phyloP scores from a whole-genome alignment of 495 filamentous ascomycete genomes.

The Tetracladium marchalianum region DNA sequence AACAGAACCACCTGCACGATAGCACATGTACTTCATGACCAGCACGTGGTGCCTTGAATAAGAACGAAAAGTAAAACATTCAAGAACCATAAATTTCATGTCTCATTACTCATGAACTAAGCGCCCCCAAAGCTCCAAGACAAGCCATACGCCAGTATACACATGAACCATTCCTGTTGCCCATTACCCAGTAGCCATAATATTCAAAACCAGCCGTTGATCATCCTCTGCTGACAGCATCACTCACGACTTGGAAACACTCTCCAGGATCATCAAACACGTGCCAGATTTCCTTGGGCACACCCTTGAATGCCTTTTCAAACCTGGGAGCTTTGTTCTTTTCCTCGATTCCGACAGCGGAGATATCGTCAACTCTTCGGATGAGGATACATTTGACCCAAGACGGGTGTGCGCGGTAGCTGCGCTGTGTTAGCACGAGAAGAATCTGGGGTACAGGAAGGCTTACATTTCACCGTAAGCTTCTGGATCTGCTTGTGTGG shows the following conservation, averaged over 20 bases:
- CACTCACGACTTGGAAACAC: constrained; percentile 31
- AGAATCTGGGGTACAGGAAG: background rate
- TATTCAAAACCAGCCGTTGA: too few species aligned
- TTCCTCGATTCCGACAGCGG: constrained; percentile 51
- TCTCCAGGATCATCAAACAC: constrained; percentile 71
- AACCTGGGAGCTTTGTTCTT: constrained; percentile 70
- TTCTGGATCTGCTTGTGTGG: constrained; percentile 86
- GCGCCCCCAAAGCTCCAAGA: too few species aligned
- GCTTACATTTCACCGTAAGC: constrained; percentile 69
- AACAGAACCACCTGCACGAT: too few species aligned
- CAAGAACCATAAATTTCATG: too few species aligned
- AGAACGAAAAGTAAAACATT: too few species aligned
- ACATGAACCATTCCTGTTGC: too few species aligned
- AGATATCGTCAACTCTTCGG: constrained; percentile 69
- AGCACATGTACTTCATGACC: too few species aligned
- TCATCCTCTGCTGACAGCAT: constrained; percentile 17
- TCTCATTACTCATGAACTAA: too few species aligned
- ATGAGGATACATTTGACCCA: constrained; percentile 81
- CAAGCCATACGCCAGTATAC: too few species aligned
- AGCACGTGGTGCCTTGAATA: too few species aligned
- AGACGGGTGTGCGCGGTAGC: constrained; percentile 40
- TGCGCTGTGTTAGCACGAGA: constrained; percentile 12
- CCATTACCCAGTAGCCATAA: too few species aligned
- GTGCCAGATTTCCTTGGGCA: constrained; percentile 63
- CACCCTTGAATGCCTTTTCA: constrained; percentile 68